Conservation (phyloP, 1,139 yeast genomes). For the Debaryomyces udenii region DNA sequence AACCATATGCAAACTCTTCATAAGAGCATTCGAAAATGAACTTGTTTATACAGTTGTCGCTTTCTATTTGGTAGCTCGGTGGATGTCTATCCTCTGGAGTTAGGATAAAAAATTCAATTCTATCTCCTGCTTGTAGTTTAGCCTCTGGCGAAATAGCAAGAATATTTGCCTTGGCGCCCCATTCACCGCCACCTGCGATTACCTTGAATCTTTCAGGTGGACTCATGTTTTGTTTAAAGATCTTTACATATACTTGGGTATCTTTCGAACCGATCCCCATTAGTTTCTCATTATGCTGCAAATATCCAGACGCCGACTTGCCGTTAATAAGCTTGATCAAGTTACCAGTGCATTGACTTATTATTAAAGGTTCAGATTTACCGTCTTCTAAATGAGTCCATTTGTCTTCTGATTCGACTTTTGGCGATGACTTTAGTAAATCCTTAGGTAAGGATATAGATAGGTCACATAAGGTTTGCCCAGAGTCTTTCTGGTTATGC, state of each 20-base stretch:
- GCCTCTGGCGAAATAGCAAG: conserved; percentile 64
- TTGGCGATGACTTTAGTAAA: conserved; percentile 1
- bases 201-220: conserved; percentile 43
- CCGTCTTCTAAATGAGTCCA: conserved; percentile 37
- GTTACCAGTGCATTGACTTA: conserved; percentile 54
- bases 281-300: conserved; percentile 45
- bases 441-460: conserved; percentile 28
- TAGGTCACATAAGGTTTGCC: conserved; percentile 36
- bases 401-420: conserved; percentile 24
- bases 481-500: conserved; percentile 20
- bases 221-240: conserved; percentile 23
- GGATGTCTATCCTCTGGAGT: conserved; percentile 37
- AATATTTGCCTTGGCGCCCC: conserved; percentile 66
- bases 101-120: conserved; percentile 51
- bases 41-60: conserved; percentile 11
- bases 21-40: conserved; percentile 36
- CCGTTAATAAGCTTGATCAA: conserved; percentile 52
- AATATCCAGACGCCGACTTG: conserved; percentile 52
- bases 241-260: conserved; percentile 49
- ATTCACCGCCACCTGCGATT: conserved; percentile 67
- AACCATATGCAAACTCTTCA: conserved; percentile 29
- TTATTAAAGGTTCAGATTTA: conserved; percentile 23
- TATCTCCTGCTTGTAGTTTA: conserved; percentile 44
- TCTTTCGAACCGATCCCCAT: conserved; percentile 50
- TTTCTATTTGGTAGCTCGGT: conserved; percentile 1